Base-by-base conservation (phyloP, 352 stramenopile species). In the Globisporangium rhizosaccharum region DNA sequence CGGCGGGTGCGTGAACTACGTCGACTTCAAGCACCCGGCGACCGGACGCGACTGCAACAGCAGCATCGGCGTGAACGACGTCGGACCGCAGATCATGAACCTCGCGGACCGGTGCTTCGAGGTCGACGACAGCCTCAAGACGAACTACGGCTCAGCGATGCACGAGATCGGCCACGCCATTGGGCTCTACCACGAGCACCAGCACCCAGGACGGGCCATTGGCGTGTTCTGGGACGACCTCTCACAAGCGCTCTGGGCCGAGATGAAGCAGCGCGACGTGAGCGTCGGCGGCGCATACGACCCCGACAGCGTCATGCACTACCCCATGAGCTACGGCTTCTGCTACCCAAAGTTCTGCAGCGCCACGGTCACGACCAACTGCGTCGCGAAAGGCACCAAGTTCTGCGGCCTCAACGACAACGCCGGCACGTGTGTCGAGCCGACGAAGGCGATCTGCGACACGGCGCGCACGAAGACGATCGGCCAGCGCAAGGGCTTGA, bases 381-480 rank as follows among this genome's bases (percentile, higher is more conserved):
- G 82, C 49, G 79, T 91, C 8, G 41, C 69, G 2, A 28, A 62
- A 5, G 75, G 68, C 49, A 85, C 78, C 14, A 79, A 62, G 51
- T 91, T 91, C 61, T 92, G 83, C 56, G 79, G 86, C 45, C 62
- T 92, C 44, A 89, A 91, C 62, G 79, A 88, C 66, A 63, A 89
- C 55, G 45, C 52, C 2, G 57, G 74, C 55, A 64, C 73, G 39
- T 92, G 83, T 59, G 75, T 75, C 11, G 75, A 88, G 59, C 78
- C 85, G 33, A 80, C 73, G 14, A 61, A 82, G 53, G 56, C 57
- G 1, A 55, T 90, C 23, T 92, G 83, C 60, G 79, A 92, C 56
- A 58, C 70, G 23, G 57, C 65, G 20, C 70, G 73, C 23, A 87
- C 80, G 15, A 68, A 72, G 20, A 76, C 59, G 12, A 86, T 92